Evolutionary conservation across 2,329 filamentous ascomycete species (phyloP), one percentile per base, ranked within the genome.

Genomic region (Alternaria dauci): DNA sequence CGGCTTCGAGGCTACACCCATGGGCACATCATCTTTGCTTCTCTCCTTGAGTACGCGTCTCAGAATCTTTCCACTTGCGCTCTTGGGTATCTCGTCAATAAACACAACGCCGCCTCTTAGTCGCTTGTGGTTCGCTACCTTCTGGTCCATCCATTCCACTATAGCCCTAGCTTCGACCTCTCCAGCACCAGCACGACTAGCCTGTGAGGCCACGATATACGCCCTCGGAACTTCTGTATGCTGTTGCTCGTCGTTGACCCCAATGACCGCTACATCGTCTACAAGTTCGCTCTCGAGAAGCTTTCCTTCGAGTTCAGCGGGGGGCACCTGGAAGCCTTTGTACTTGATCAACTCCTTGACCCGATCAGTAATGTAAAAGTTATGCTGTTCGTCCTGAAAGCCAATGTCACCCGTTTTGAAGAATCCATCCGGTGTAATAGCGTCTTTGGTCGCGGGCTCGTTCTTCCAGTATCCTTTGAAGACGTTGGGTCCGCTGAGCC

Each of bases 381-480:
- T 74, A 28, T 66, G 62, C 16, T 68, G 44, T 9, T 63, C 50
- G 44, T 75, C 73, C 9, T 70, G 63, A 32, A 69, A 70, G 46
- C 71, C 72, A 3, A 75, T 65, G 38, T 75, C 73, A 16, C 73
- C 73, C 2, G 73, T 75, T 26, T 74, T 70, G 52, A 74, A 71
- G 55, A 59, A 97, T 1, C 92, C 92, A 63, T 95, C 92, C 0
- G 81, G 65, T 1, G 90, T 90, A 59, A 94, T 87, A 0, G 90
- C 87, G 38, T 91, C 88, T 2, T 80, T 81, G 2, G 91, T 92
- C 1, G 89, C 87, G 57, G 89, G 85, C 0, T 87, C 84, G 59
- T 91, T 90, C 69, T 92, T 91, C 73, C 89, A 85, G 75, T 94
- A 96, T 0, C 91, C 92, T 66, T 85, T 82, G 80, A 93, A 93